Conservation (phyloP, 1,284 basidiomycete genomes). For the Farysia itapuensis region DNA sequence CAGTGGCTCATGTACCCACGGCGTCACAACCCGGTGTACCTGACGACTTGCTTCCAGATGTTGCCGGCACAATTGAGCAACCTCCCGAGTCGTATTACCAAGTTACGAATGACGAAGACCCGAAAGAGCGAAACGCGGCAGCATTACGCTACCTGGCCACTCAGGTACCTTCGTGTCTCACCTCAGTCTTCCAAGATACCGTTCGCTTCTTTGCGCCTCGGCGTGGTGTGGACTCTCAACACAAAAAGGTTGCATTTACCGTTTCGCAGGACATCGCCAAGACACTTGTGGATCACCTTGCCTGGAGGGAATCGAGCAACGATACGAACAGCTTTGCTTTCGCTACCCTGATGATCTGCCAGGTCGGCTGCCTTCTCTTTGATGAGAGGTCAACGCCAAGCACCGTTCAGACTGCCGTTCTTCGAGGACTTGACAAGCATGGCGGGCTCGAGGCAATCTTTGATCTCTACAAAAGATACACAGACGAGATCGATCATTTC, state of each 20-base stretch:
- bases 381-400: slow-evolving; percentile 69
- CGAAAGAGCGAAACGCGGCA: slow-evolving; percentile 25
- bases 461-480: slow-evolving; percentile 67
- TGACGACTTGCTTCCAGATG: slow-evolving; percentile 27
- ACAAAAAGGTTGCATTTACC: slow-evolving; percentile 75
- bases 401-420: slow-evolving; percentile 74
- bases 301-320: slow-evolving; percentile 66
- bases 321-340: slow-evolving; percentile 58
- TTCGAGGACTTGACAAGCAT: slow-evolving; percentile 72
- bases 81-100: slow-evolving; percentile 7
- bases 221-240: slow-evolving; percentile 73
- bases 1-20: slow-evolving; percentile 12
- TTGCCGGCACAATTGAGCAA: slow-evolving; percentile 24
- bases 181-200: slow-evolving; percentile 86
- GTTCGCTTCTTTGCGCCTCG: slow-evolving; percentile 80
- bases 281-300: slow-evolving; percentile 74
- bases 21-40: slow-evolving; percentile 29
- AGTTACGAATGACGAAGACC: slow-evolving; percentile 11
- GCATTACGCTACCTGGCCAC: slow-evolving; percentile 75
- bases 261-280: slow-evolving; percentile 73
- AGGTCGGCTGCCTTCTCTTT: slow-evolving; percentile 74
- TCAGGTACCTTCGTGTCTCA: slow-evolving; percentile 75
- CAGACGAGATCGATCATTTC: slow-evolving; percentile 67
- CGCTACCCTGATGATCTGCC: slow-evolving; percentile 72
- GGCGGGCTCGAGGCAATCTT: slow-evolving; percentile 76